phyloP scores from a whole-genome alignment of 352 stramenopile genomes.

The Phytophthora tubulina region DNA sequence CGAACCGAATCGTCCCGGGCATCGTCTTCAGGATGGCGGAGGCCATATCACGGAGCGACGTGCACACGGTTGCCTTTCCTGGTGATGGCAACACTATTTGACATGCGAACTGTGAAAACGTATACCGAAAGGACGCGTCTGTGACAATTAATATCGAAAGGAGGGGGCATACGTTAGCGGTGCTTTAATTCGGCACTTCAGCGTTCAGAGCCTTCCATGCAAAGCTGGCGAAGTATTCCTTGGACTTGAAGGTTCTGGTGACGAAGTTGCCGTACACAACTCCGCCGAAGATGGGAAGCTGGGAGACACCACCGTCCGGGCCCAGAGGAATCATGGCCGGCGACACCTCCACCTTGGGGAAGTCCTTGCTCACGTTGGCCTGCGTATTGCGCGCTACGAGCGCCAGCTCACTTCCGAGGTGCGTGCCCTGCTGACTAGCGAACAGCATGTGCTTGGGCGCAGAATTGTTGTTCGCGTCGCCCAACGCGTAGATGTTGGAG shows the following conservation, averaged over 20 bases:
- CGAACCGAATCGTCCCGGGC: constrained; percentile 5
- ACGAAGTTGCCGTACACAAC: constrained; percentile 10
- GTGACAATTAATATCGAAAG: constrained; percentile 8
- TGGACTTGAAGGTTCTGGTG: constrained; percentile 15
- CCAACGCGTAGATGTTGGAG: constrained; percentile 10
- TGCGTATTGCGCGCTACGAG: constrained; percentile 7
- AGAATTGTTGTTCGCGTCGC: constrained; percentile 11
- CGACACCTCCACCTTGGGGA: constrained; percentile 6
- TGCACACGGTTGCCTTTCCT: constrained; percentile 32
- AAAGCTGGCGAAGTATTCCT: constrained; percentile 16
- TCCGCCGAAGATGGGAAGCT: constrained; percentile 6
- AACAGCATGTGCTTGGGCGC: constrained; percentile 9
- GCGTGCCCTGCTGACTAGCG: constrained; percentile 6
- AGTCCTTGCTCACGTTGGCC: constrained; percentile 10
- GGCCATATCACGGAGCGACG: neutral
- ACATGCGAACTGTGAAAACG: constrained; percentile 12
- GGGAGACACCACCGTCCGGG: constrained; percentile 10
- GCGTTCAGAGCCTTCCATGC: constrained; percentile 12
- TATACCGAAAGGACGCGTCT: constrained; percentile 26
- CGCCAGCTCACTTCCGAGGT: neutral
- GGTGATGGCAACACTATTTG: neutral
- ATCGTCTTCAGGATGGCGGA: constrained; percentile 3
- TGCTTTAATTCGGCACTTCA: constrained; percentile 4
- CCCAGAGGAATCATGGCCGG: constrained; percentile 10
- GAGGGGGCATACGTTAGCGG: too few relatives aligned